These are phyloP conservation scores for Aegilops umbellulata DNA, from an alignment of 176 grass and related monocot species.

Conservation along the genomic window DNA sequence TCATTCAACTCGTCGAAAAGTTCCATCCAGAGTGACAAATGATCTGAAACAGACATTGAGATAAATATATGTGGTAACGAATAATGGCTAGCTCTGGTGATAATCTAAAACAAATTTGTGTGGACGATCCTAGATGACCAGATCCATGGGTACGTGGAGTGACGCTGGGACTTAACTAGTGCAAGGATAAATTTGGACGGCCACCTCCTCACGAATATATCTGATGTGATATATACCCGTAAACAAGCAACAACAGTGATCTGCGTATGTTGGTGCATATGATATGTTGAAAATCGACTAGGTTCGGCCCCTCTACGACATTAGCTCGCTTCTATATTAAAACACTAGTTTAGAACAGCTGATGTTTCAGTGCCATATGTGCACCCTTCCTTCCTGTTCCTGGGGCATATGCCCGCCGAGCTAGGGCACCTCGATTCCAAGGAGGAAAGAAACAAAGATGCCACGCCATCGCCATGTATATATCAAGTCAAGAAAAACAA, in stretches of 20 bases:
- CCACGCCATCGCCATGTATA: background rate
- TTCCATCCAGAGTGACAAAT: background rate
- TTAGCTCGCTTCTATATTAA: background rate
- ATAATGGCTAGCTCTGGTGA: background rate
- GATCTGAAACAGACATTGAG: background rate
- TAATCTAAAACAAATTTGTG: background rate
- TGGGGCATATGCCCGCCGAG: slow-evolving; percentile 15
- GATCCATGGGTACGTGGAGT: slow-evolving; percentile 5
- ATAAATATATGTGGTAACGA: background rate
- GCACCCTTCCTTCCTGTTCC: background rate
- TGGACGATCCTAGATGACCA: background rate
- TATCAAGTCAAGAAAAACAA: background rate
- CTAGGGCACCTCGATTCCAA: background rate
- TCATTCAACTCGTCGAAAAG: background rate
- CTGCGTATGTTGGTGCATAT: background rate
- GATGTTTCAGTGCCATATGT: slow-evolving; percentile 7
- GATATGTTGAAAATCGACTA: slow-evolving; percentile 6
- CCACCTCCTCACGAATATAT: background rate
- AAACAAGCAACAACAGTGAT: background rate
- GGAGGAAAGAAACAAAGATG: background rate
- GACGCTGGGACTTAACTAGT: background rate
- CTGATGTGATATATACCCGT: slow-evolving; percentile 2
- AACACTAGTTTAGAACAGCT: slow-evolving; percentile 11
- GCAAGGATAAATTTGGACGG: slow-evolving; percentile 26
- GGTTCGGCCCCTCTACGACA: background rate